These are phyloP conservation scores for Carex parvula DNA, from an alignment of 176 grass and related monocot genomes.

Conservation along the genomic window DNA sequence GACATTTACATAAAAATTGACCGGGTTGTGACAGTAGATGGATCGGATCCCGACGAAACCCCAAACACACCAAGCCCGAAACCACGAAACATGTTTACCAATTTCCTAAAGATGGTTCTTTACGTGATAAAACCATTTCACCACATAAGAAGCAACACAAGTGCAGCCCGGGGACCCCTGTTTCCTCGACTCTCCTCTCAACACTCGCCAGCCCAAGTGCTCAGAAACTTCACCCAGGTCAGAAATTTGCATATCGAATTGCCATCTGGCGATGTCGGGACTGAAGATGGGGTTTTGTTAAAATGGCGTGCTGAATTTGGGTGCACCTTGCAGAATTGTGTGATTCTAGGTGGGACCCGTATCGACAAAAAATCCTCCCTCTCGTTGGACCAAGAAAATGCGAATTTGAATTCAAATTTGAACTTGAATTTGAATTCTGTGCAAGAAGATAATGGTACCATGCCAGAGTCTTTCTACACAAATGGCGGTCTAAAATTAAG, in stretches of 20 bases:
- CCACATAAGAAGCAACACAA: slow-evolving; percentile 16
- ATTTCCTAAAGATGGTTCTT: slow-evolving; percentile 57
- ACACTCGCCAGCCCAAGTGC: slow-evolving; percentile 70
- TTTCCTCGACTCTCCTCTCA: slow-evolving; percentile 56
- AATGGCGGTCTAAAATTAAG: slow-evolving; percentile 81
- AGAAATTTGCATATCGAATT: slow-evolving; percentile 64
- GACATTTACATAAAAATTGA: slow-evolving; percentile 77
- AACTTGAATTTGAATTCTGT: slow-evolving; percentile 22
- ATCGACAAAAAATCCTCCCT: slow-evolving; percentile 30
- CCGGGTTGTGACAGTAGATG: slow-evolving; percentile 50
- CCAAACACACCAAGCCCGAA: slow-evolving; percentile 37
- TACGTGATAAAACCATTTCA: slow-evolving; percentile 69
- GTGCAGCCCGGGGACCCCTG: slow-evolving; percentile 25
- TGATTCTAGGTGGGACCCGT: slow-evolving; percentile 65
- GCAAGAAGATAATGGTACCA: slow-evolving; percentile 57
- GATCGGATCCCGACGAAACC: slow-evolving; percentile 45
- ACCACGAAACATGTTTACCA: slow-evolving; percentile 46
- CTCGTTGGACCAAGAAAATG: neutral
- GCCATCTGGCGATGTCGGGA: slow-evolving; percentile 58
- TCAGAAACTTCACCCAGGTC: slow-evolving; percentile 56
- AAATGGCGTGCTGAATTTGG: slow-evolving; percentile 74
- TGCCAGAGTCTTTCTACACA: slow-evolving; percentile 92
- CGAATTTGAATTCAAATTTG: slow-evolving; percentile 15
- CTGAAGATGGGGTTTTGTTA: slow-evolving; percentile 61
- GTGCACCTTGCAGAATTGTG: slow-evolving; percentile 75